Base-by-base conservation (phyloP, 768 basidiomycete genomes). In the Boletus pseudopeckii region DNA sequence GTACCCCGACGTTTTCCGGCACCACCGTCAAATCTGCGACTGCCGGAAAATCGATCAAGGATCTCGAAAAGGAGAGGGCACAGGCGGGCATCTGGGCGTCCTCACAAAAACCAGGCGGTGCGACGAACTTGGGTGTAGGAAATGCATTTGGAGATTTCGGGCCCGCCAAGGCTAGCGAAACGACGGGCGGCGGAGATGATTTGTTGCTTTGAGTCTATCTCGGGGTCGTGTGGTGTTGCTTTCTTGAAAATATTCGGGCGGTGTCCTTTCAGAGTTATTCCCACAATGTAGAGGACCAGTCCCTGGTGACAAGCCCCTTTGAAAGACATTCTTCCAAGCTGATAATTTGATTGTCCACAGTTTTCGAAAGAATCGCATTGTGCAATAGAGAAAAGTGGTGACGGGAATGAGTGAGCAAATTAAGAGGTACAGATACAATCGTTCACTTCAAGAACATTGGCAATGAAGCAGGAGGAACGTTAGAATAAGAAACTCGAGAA, bases 1-100 rank as follows among this genome's bases (percentile, higher is more conserved):
- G 86, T 28, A 60, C 73, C 8, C 55, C 69, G 8, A 54, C 70
- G 13, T 51, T 70, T 13, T 50, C 76, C 14, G 61, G 50, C 33
- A 56, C 76, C 37, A 15, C 55, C 5, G 44, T 36, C 8, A 78
- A 80, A 45, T 66, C 80, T 3, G 66, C 71, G 18, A 65, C 67
- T 2, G 61, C 66, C 38, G 76, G 76, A 37, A 92, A 93, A 77
- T 89, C 86, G 41, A 95, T 96, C 64, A 88, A 88, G 71, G 93
- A 92, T 64, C 67, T 97, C 58, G 89, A 92, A 73, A 85, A 83
- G 72, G 93, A 96, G 75, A 93, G 94, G 75, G 80, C 85, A 3
- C 81, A 80, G 66, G 84, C 86, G 20, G 82, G 82, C 10, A 80
- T 97, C 33, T 97, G 94, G 94, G 90, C 62, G 0, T 62, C 68